phyloP scores from a whole-genome alignment of 2,329 filamentous ascomycete species.

The Aspergillus calidoustus region DNA sequence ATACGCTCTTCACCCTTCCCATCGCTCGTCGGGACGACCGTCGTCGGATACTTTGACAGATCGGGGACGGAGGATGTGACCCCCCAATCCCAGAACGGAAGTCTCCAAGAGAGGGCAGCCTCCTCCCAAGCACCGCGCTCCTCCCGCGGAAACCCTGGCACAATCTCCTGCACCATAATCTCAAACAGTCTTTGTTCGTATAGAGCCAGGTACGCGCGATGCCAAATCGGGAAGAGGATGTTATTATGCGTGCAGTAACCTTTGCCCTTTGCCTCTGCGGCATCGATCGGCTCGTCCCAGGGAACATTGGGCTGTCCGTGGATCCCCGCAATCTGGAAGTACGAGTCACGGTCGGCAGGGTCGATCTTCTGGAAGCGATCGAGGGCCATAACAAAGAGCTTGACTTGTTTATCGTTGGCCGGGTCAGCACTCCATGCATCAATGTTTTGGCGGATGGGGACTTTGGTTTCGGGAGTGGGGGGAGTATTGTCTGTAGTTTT shows the following conservation, averaged over 20 bases:
- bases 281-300: background rate
- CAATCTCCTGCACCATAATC: background rate
- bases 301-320: conserved; percentile 3
- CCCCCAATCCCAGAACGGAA: background rate
- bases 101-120: background rate
- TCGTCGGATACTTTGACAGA: background rate
- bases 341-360: background rate
- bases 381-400: background rate
- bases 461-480: background rate
- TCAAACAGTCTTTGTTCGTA: background rate
- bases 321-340: conserved; percentile 1
- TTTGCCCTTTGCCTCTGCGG: background rate
- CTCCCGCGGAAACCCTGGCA: background rate
- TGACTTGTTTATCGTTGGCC: conserved; percentile 1
- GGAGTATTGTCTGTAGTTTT: background rate
- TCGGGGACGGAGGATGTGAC: background rate
- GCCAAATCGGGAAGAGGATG: conserved; percentile 1
- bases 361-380: background rate
- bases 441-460: background rate
- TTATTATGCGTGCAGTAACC: conserved; percentile 2
- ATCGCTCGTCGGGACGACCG: background rate
- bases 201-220: background rate
- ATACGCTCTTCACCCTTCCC: background rate
- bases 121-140: background rate
- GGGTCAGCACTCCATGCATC: background rate